These are phyloP conservation scores for Epichloe uncinata DNA, from an alignment of 2,329 filamentous ascomycete genomes.

Conservation along the genomic window DNA sequence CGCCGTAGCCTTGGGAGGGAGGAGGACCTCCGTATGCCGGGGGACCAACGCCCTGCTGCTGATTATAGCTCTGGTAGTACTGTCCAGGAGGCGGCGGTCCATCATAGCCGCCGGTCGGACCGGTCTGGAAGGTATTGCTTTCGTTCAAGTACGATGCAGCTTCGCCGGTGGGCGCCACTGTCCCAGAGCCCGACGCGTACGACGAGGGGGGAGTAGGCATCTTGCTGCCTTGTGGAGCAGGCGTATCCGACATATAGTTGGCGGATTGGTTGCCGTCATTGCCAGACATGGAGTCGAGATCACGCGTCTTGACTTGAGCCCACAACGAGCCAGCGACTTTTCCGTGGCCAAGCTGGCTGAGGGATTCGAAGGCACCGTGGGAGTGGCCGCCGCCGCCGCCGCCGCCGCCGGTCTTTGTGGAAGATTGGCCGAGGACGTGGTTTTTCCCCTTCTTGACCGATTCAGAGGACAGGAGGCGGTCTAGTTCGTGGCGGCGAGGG, in stretches of 20 bases:
- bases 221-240: conserved; percentile 21
- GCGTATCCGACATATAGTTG: conserved; percentile 26
- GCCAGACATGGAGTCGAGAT: conserved; percentile 41
- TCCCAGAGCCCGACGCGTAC: conserved; percentile 17
- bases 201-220: conserved; percentile 16
- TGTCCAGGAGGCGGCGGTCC: conserved; percentile 20
- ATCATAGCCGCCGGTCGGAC: conserved; percentile 14
- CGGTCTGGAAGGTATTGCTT: conserved; percentile 10
- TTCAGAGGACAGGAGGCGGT: conserved; percentile 66
- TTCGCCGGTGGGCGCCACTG: conserved; percentile 19
- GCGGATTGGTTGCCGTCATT: conserved; percentile 26
- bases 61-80: conserved; percentile 21
- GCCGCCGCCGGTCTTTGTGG: conserved; percentile 17
- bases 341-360: conserved; percentile 37
- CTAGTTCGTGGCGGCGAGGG: conserved; percentile 52
- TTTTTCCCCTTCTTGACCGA: conserved; percentile 77
- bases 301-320: conserved; percentile 46
- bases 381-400: conserved; percentile 17
- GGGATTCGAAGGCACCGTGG: conserved; percentile 30
- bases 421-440: conserved; percentile 39
- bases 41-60: conserved; percentile 6
- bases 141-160: conserved; percentile 17
- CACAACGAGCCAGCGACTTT: conserved; percentile 47
- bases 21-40: conserved; percentile 10
- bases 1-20: conserved; percentile 10